Evolutionary conservation across 352 stramenopile species (phyloP), one percentile per base, ranked within the genome.

Genomic region (Elongisporangium senticosum): DNA sequence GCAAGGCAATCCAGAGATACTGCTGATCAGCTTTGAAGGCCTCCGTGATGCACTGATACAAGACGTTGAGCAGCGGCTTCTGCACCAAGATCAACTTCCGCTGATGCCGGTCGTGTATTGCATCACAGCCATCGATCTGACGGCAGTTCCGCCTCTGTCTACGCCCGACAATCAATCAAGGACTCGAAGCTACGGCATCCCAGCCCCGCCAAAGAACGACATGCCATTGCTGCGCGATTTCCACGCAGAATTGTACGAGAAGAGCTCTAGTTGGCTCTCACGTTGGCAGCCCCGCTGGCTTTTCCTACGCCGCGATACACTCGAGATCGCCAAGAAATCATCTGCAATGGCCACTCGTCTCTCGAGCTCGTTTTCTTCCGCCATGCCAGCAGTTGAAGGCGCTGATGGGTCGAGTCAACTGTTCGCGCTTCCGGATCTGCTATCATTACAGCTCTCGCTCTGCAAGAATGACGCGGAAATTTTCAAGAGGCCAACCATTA

Each of bases 181-280:
- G 33, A 66, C 49, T 47, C 56, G 15, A 7, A 56, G 48, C 28
- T 54, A 69, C 26, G 61, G 17, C 49, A 8, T n/a, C 13, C 39
- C 23, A 11, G n/a, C 24, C 8, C 19, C 20, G n/a, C 13, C 8
- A 17, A 49, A 49, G 0, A 63, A 50, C 50, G 59, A 64, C 43
- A 59, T 65, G 1, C 59, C 69, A 0, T 50, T 87, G 22, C 58
- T 84, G 47, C 51, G 54, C 5, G 75, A 85, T 19, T 87, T 84
- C 49, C 61, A 71, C 13, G 53, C 64, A 0, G 72, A 90, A 17
- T 75, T 90, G 23, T 40, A 79, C 24, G 87, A 89, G 62, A 89
- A 87, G 28, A 86, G 72, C 33, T 73, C 83, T 20, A 82, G 75
- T 56, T 90, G 80, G 80, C 65, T 89, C 23, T 77, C 74, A 20